Evolutionary conservation across 345 rosid species (phyloP).

Genomic region (Eucalyptus marginata): DNA sequence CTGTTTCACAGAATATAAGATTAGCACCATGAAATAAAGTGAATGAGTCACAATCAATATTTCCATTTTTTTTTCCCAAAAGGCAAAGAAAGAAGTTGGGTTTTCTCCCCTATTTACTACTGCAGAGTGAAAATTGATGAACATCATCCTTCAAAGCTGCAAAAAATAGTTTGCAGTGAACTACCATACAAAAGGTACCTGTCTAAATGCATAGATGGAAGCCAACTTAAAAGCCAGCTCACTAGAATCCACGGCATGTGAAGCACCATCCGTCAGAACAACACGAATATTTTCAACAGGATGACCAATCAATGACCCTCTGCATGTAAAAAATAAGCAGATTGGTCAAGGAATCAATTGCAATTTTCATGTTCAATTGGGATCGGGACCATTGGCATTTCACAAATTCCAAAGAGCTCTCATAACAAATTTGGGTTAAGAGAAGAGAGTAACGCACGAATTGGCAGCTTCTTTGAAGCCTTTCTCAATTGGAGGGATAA

Average conservation of each 20-base stretch:
- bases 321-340: slow-evolving; percentile 11
- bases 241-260: slow-evolving; percentile 96
- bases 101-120: neutral
- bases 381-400: neutral
- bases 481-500: slow-evolving; percentile 94
- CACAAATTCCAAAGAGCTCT: neutral
- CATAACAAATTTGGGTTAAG: neutral
- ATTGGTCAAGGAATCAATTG: neutral
- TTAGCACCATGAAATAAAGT: neutral
- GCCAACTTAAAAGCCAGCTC: slow-evolving; percentile 98
- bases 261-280: slow-evolving; percentile 86
- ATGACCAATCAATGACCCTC: slow-evolving; percentile 94
- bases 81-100: neutral
- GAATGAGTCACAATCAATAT: neutral
- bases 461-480: slow-evolving; percentile 99
- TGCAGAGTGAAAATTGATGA: neutral
- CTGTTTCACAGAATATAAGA: slow-evolving; percentile 10
- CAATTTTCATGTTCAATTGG: neutral
- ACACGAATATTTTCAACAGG: slow-evolving; percentile 87
- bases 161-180: neutral
- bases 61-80: neutral
- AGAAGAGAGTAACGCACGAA: slow-evolving; percentile 39
- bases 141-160: neutral
- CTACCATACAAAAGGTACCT: slow-evolving; percentile 15
- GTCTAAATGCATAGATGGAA: slow-evolving; percentile 95